Percentiles rank a stretch among this genome's conserved stretches.
Evolutionary conservation across 306 rosid species (phyloP).

Genomic region (Fragaria iinumae): DNA sequence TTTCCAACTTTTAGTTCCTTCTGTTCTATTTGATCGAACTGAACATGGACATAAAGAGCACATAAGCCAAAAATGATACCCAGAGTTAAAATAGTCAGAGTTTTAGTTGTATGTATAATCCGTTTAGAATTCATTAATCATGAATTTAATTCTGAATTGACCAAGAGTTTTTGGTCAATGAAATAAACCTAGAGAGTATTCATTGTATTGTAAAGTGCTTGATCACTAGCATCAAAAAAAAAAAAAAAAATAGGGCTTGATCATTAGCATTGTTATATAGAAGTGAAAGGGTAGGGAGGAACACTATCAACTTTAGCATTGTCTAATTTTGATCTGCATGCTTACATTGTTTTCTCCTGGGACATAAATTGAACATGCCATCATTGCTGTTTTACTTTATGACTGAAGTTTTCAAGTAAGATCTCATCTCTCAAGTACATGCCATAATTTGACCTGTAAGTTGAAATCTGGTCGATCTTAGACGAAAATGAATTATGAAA

Average conservation of each 20-base stretch:
- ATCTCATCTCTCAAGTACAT: neutral
- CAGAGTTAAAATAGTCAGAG: neutral
- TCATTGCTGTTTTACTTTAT: neutral
- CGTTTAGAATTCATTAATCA: neutral
- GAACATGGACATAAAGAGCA: neutral
- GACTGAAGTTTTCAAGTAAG: neutral
- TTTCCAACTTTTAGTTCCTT: neutral
- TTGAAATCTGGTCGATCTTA: neutral
- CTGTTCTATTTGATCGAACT: neutral
- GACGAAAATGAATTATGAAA: neutral
- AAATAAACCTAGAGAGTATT: neutral
- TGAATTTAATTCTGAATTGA: neutral
- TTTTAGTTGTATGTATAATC: neutral
- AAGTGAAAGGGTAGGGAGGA: neutral
- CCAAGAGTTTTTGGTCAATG: neutral
- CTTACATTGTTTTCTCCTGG: neutral
- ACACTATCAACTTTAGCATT: neutral
- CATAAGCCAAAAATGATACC: neutral
- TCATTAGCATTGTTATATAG: neutral
- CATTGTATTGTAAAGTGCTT: neutral
- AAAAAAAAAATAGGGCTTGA: neutral
- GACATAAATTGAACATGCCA: neutral
- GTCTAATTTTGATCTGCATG: neutral
- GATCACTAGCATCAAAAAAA: neutral
- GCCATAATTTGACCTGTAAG: neutral